Evolutionary conservation across 148 eudicot genomes (phyloP).

Genomic region (Fagopyrum homotropicum): DNA sequence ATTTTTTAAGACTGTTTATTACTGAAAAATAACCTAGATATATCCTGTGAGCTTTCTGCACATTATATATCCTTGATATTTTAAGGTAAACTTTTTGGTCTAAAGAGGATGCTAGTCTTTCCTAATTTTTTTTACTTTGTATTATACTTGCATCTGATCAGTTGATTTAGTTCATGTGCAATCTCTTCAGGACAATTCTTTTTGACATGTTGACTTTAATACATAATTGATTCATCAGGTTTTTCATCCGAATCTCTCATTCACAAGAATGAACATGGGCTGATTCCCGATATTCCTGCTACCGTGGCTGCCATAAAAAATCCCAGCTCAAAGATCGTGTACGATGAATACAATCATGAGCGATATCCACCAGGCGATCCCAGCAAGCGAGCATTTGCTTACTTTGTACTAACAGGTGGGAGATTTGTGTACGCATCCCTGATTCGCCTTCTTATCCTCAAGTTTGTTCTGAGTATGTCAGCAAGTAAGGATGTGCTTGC

Average conservation of each 20-base stretch:
- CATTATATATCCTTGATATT: not conserved
- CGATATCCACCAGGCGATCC: constrained; percentile 78
- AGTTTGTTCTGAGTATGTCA: constrained; percentile 77
- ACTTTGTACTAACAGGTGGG: constrained; percentile 65
- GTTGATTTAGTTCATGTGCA: not conserved
- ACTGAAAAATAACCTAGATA: not conserved
- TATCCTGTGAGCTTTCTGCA: not conserved
- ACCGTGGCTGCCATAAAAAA: constrained; percentile 65
- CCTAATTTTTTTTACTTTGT: not conserved
- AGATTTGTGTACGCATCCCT: constrained; percentile 69
- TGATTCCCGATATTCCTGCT: constrained; percentile 38
- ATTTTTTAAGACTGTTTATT: not conserved
- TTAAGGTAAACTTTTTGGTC: no score
- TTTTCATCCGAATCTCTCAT: constrained; percentile 39
- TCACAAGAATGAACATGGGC: constrained; percentile 26
- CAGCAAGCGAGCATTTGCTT: constrained; percentile 66
- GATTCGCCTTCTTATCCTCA: constrained; percentile 59
- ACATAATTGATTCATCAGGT: constrained; percentile 27
- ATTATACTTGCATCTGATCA: not conserved
- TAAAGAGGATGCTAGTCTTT: not conserved
- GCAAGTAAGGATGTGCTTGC: constrained; percentile 78
- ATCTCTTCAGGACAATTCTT: not conserved
- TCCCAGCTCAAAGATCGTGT: constrained; percentile 51
- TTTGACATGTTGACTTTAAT: not conserved
- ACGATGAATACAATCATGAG: constrained; percentile 58